Evolutionary conservation across 2,329 filamentous ascomycete genomes (phyloP).

Genomic region (Colletotrichum zoysiae): DNA sequence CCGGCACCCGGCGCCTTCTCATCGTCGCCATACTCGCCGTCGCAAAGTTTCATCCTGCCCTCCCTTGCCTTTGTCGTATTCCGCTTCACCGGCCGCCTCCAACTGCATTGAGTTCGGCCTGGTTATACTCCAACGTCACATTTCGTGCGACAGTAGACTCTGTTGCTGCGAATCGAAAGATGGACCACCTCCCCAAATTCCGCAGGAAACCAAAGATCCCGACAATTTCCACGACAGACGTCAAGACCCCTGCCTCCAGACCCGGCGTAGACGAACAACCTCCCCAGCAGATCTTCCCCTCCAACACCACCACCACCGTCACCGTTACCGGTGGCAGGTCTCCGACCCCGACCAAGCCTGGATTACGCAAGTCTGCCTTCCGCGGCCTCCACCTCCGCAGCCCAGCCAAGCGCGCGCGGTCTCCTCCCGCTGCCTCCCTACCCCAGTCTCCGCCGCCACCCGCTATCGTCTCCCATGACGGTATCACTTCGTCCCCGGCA

Average conservation of each 20-base stretch:
- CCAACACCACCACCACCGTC: constrained; percentile 36
- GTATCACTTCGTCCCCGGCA: constrained; percentile 44
- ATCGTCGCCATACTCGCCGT: constrained; percentile 4
- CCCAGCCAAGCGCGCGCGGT: constrained; percentile 62
- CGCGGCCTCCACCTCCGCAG: constrained; percentile 59
- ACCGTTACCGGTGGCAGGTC: constrained; percentile 33
- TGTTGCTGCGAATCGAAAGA: constrained; percentile 42
- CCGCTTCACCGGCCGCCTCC: background rate
- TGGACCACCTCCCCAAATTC: constrained; percentile 59
- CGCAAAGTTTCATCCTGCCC: background rate
- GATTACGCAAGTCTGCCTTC: constrained; percentile 55
- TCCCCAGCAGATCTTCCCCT: constrained; percentile 42
- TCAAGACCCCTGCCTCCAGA: constrained; percentile 45
- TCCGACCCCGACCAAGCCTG: constrained; percentile 42
- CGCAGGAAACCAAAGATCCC: constrained; percentile 60
- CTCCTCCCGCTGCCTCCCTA: constrained; percentile 51
- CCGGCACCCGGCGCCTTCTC: constrained; percentile 1
- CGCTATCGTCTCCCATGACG: constrained; percentile 54
- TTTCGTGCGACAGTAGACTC: background rate
- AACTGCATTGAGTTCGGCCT: background rate
- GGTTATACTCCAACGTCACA: background rate
- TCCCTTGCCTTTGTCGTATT: background rate
- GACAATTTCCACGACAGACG: constrained; percentile 55
- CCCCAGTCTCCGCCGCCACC: constrained; percentile 42
- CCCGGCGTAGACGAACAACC: constrained; percentile 45